Conservation (phyloP, 495 filamentous ascomycete genomes). For the Aspergillus leporis region DNA sequence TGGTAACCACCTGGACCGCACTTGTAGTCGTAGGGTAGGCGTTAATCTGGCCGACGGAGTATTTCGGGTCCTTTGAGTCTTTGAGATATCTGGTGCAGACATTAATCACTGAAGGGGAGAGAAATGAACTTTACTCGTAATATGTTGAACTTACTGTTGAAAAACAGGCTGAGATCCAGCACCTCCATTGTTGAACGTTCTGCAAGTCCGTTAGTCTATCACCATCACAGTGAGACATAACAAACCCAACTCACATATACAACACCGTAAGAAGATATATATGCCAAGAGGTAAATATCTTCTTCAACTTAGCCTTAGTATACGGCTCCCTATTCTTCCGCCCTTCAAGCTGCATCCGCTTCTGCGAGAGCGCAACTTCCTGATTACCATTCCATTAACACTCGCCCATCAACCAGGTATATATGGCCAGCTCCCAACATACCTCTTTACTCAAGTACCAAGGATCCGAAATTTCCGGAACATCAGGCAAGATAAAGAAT, state of each 20-base stretch:
- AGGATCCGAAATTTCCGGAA: slow-evolving; percentile 58
- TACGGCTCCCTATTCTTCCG: slow-evolving; percentile 44
- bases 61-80: slow-evolving; percentile 36
- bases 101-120: too few relatives aligned
- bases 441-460: slow-evolving; percentile 49
- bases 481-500: slow-evolving; percentile 61
- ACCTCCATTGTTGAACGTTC: slow-evolving; percentile 41
- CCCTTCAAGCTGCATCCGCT: slow-evolving; percentile 51
- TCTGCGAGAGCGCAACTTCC: slow-evolving; percentile 45
- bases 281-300: slow-evolving; percentile 56
- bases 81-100: slow-evolving; percentile 47
- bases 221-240: background rate
- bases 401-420: background rate
- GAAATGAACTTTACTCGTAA: too few relatives aligned
- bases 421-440: background rate
- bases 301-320: slow-evolving; percentile 48
- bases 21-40: slow-evolving; percentile 47
- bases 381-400: slow-evolving; percentile 18
- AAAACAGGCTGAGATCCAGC: slow-evolving; percentile 37
- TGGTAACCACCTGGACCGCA: slow-evolving; percentile 49
- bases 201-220: slow-evolving; percentile 9
- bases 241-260: slow-evolving; percentile 35
- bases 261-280: slow-evolving; percentile 47
- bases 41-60: slow-evolving; percentile 43
- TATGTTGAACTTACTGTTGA: slow-evolving; percentile 31